phyloP scores from a whole-genome alignment of 352 stramenopile species.

The Phytophthora citrophthora region DNA sequence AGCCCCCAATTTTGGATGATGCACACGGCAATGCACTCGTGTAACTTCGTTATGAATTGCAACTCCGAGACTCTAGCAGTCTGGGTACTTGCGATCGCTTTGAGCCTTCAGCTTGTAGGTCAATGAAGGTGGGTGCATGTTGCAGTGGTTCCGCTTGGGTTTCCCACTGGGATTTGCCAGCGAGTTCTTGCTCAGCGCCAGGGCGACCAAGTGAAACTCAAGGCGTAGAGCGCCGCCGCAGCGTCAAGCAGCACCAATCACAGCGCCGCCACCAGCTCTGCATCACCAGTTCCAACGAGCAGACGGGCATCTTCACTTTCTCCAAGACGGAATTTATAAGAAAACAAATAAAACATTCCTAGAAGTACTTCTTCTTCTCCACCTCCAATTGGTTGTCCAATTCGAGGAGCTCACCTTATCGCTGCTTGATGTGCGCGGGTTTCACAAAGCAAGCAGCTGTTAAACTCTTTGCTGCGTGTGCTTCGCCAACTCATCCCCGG shows the following conservation, averaged over 20 bases:
- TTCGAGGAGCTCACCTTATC: conserved; percentile 18
- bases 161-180: conserved; percentile 21
- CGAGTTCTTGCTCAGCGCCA: conserved; percentile 6
- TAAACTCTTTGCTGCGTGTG: conserved; percentile 5
- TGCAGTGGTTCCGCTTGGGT: conserved; percentile 10
- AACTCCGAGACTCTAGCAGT: neutral
- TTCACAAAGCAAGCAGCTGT: conserved; percentile 12
- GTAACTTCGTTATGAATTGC: too few species aligned
- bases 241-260: conserved; percentile 19
- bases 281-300: conserved; percentile 15
- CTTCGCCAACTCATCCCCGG: conserved; percentile 28
- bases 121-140: conserved; percentile 6
- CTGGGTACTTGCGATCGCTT: too few species aligned
- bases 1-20: too few species aligned
- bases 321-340: too few species aligned
- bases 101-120: too few species aligned
- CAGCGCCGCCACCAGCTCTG: conserved; percentile 8
- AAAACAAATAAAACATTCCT: too few species aligned
- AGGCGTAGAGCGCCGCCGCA: conserved; percentile 9
- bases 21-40: too few species aligned
- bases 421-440: conserved; percentile 1
- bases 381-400: conserved; percentile 3
- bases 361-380: neutral
- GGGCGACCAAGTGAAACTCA: conserved; percentile 9
- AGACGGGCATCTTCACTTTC: neutral